Evolutionary conservation across 192 early-diverging fungal genomes (phyloP).

Genomic region (Mortierella antarctica): DNA sequence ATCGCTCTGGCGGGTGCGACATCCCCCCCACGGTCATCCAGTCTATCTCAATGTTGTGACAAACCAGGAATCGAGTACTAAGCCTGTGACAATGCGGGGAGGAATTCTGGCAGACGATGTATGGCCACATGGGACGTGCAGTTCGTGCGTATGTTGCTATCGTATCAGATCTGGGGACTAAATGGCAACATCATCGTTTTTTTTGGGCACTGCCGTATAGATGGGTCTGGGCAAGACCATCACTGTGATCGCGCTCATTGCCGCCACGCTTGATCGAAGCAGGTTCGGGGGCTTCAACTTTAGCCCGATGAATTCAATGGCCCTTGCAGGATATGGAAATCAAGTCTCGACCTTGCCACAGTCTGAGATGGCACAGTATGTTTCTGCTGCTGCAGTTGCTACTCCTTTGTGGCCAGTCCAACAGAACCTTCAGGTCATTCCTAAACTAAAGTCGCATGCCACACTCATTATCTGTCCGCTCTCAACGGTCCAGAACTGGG

Average conservation of each 20-base stretch:
- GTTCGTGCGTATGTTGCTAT: background rate
- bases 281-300: slow-evolving; percentile 10
- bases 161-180: background rate
- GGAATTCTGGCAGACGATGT: slow-evolving; percentile 70
- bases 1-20: slow-evolving; percentile 56
- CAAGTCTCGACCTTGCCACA: background rate
- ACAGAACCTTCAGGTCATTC: background rate
- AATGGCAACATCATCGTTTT: background rate
- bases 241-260: slow-evolving; percentile 66
- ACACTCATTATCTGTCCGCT: slow-evolving; percentile 67
- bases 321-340: too few species aligned
- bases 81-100: slow-evolving; percentile 62
- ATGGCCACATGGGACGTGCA: slow-evolving; percentile 4
- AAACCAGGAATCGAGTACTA: slow-evolving; percentile 46
- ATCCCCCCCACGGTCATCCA: slow-evolving; percentile 48
- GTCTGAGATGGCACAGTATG: background rate
- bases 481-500: slow-evolving; percentile 64
- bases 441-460: slow-evolving; percentile 52
- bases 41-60: slow-evolving; percentile 64
- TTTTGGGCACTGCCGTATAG: slow-evolving; percentile 4
- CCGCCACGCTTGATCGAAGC: slow-evolving; percentile 51
- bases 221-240: slow-evolving; percentile 74
- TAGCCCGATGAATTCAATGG: background rate
- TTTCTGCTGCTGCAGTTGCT: background rate
- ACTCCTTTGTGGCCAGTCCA: background rate